Evolutionary conservation across 768 basidiomycete species (phyloP).

Genomic region (Russula emetica): DNA sequence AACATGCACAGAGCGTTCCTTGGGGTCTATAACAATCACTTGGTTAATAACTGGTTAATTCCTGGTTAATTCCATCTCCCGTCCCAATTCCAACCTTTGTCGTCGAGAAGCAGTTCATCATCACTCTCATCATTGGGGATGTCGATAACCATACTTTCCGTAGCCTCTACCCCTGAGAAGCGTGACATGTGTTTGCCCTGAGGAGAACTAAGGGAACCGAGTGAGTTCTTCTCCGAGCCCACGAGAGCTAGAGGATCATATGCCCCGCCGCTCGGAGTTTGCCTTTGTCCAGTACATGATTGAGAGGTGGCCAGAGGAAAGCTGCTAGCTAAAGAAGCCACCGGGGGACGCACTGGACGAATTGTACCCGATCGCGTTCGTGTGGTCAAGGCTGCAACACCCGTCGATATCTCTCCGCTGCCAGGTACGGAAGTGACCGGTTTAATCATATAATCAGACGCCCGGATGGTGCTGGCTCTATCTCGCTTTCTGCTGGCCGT

Average conservation of each 20-base stretch:
- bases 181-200: neutral
- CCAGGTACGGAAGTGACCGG: neutral
- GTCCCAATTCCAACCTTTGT: constrained; percentile 28
- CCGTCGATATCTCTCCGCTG: neutral
- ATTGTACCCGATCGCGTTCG: constrained; percentile 29
- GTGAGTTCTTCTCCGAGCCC: neutral
- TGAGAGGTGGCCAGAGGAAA: constrained; percentile 16
- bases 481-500: constrained; percentile 14
- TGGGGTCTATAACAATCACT: neutral
- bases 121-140: constrained; percentile 19
- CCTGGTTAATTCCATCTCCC: constrained; percentile 23
- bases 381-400: constrained; percentile 17
- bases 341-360: constrained; percentile 21
- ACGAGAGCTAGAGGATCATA: neutral
- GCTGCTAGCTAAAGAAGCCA: constrained; percentile 1
- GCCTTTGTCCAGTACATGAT: constrained; percentile 28
- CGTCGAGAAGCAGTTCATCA: constrained; percentile 24
- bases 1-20: neutral
- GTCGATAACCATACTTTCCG: constrained; percentile 12
- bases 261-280: constrained; percentile 9
- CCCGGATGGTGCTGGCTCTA: constrained; percentile 28
- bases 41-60: constrained; percentile 3
- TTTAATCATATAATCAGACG: constrained; percentile 23
- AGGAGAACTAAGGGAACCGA: neutral
- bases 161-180: neutral